A percentile compares a stretch with the other conserved stretches of the same genome.
phyloP scores from a whole-genome alignment of 2,329 filamentous ascomycete genomes.

The Juglanconis oblonga region DNA sequence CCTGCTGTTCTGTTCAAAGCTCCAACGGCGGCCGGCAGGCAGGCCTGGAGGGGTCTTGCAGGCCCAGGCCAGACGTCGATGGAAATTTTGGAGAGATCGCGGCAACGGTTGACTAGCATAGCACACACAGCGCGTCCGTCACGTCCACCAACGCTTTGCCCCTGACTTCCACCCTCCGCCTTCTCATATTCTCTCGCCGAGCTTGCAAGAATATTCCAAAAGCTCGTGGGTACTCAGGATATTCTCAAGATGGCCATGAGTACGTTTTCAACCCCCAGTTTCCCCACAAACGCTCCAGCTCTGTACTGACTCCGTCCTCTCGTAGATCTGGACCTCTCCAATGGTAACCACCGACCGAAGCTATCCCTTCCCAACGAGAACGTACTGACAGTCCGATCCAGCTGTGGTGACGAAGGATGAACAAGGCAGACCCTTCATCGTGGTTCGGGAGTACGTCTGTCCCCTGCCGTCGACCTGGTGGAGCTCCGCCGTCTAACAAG shows the following conservation, averaged over 20 bases:
- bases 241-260: slow-evolving; percentile 56
- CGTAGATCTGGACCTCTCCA: slow-evolving; percentile 77
- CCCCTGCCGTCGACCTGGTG: slow-evolving; percentile 15
- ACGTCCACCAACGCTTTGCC: neutral
- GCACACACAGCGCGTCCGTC: neutral
- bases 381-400: slow-evolving; percentile 30
- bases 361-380: slow-evolving; percentile 13
- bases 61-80: neutral
- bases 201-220: neutral
- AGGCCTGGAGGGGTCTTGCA: neutral
- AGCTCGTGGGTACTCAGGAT: neutral
- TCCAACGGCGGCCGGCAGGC: neutral
- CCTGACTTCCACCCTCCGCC: neutral
- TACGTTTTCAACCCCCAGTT: slow-evolving; percentile 34
- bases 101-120: neutral
- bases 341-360: slow-evolving; percentile 56
- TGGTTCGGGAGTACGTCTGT: slow-evolving; percentile 87
- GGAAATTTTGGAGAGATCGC: slow-evolving; percentile 8
- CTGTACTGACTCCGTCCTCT: neutral
- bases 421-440: slow-evolving; percentile 93
- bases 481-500: slow-evolving; percentile 19
- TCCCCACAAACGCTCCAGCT: slow-evolving; percentile 11
- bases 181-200: neutral
- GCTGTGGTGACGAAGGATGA: slow-evolving; percentile 90
- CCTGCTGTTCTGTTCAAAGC: neutral